Base-by-base conservation (phyloP, 495 filamentous ascomycete genomes). In the Xylaria intraflava region DNA sequence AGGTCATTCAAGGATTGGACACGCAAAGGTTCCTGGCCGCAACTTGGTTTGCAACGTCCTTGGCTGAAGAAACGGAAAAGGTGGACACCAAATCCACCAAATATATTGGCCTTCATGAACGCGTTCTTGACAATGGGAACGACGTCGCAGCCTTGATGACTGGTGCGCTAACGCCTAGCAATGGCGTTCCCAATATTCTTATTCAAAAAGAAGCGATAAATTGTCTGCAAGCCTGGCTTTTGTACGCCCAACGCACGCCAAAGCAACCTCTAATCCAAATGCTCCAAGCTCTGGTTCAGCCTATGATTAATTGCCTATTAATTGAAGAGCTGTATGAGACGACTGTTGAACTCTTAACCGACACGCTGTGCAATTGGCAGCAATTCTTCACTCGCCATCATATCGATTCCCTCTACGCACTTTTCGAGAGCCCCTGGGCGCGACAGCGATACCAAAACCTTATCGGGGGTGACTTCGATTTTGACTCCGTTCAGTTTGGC, bases 31-130 rank as follows among this genome's bases (percentile, higher is more conserved):
- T 86, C 24, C 69, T 78, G 33, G 76, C 78, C 6, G 65, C 86
- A 3, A 72, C 91, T 11, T 89, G 86, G 76, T 92, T 96, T 62
- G 79, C 81, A 2, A 76, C 79, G 42, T 79, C 78, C 14, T 67
- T 96, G 8, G 87, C 85, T 3, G 88, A 94, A 58, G 90, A 95
- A 58, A 81, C 83, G 8, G 78, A 80, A 42, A 87, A 84, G 60
- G 76, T 83, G 10, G 82, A 85, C 57, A 71, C 72, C 31, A 78
- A 74, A 43, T 77, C 78, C 19, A 64, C 73, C 38, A 81, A 82
- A 73, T 83, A 68, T 62, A 70, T 65, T 17, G 27, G 49, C 35
- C 38, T 81, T 41, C 79, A 83, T 58, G 65, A 76, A 9, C 65
- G 74, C 36, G 67, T 84, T 2, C 56, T 68, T 14, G 68, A 68